phyloP scores from a whole-genome alignment of 371 early-diverging fungal species.

The Circinella minor region DNA sequence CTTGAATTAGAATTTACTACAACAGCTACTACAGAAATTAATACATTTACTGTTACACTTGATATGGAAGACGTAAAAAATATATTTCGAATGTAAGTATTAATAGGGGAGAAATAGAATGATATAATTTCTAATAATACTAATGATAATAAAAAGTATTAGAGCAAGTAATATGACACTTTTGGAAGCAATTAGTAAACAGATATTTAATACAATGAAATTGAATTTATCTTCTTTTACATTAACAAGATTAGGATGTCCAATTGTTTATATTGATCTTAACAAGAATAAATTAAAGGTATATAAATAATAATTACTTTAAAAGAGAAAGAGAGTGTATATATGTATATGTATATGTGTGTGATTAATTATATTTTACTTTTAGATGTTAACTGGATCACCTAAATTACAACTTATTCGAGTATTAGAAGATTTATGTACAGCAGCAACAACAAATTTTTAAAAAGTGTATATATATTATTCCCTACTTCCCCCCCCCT shows the following conservation, averaged over 20 bases:
- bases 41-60: not conserved
- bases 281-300: conserved; percentile 3
- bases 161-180: not conserved
- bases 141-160: not conserved
- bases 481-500: no score
- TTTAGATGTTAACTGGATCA: not conserved
- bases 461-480: no score
- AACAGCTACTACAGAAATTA: not conserved
- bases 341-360: no score
- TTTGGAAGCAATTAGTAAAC: not conserved
- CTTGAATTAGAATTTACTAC: not conserved
- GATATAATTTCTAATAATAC: not conserved
- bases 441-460: not conserved
- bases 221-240: not conserved
- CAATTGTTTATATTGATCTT: conserved; percentile 6
- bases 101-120: not conserved
- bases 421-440: conserved; percentile 4
- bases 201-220: not conserved
- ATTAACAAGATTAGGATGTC: not conserved
- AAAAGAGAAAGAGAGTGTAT: not conserved
- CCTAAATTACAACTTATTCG: not conserved
- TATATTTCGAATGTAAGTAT: conserved; percentile 6
- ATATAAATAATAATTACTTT: not conserved
- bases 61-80: not conserved
- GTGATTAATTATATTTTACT: not conserved